Base-by-base conservation (phyloP, 768 basidiomycete species). In the Boletus reticulatus region DNA sequence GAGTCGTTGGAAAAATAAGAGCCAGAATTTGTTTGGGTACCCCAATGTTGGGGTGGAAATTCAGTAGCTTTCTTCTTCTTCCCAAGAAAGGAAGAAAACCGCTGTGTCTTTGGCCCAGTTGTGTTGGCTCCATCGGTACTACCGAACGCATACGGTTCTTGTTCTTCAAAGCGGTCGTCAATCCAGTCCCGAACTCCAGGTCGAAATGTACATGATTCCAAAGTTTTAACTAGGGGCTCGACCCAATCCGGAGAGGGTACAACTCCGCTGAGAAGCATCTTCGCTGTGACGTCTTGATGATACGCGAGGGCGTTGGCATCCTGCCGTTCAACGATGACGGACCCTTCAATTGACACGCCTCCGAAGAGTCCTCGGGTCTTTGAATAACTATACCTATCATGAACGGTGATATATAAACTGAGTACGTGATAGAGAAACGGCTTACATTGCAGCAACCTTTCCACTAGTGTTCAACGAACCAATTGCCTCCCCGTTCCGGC, bases 311-410 rank as follows among this genome's bases (percentile, higher is more conserved):
- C 76, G 67, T 97, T 98, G 10, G 94, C 92, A 70, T 99, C 96
- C 66, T 94, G 89, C 38, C 96, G 84, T 72, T 97, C 96, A 16
- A 97, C 80, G 56, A 98, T 94, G 48, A 97, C 86, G 1, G 89
- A 91, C 13, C 94, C 94, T 75, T 92, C 89, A 12, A 92, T 69
- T 17, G 91, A 93, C 12, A 97, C 79, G 6, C 96, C 96, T 31
- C 96, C 95, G 57, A 97, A 98, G 4, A 98, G 80, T 20, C 96
- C 96, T 51, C 90, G 84, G 1, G 94, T 94, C 70, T 95, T 96
- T 9, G 88, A 89, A 66, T 94, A 94, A 66, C 87, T 90, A 71
- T 93, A 92, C 87, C 88, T 90, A 65, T 29, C 11, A 16, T 14
- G 17, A 36, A 50, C 34, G 38, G 43, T 57, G 22, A 46, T 48